Conservation (phyloP, 106 monocot genomes). For the Agapanthus africanus region DNA sequence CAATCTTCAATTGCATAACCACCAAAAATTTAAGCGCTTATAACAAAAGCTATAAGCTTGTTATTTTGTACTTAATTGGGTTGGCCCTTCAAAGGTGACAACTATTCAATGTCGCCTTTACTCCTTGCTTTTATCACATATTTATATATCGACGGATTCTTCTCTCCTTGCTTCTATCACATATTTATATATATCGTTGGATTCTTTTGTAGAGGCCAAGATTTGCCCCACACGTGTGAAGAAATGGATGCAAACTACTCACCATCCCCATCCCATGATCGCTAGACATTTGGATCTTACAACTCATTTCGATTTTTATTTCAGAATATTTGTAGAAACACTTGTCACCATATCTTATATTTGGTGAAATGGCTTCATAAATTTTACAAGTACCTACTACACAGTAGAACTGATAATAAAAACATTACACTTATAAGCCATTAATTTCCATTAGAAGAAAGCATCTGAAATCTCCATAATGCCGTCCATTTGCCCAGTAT, state of each 20-base stretch:
- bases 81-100: neutral
- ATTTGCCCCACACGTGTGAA: neutral
- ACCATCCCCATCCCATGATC: neutral
- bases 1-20: conserved; percentile 4
- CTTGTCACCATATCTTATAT: conserved; percentile 4
- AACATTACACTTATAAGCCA: conserved; percentile 17
- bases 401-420: conserved; percentile 8
- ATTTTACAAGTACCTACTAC: neutral
- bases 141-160: neutral
- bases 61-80: neutral
- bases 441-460: conserved; percentile 32
- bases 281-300: neutral
- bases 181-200: too few species aligned
- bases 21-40: neutral
- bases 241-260: neutral
- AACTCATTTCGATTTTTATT: neutral
- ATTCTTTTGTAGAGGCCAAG: neutral
- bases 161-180: too few species aligned
- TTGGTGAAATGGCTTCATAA: neutral
- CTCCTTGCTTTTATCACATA: neutral
- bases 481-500: conserved; percentile 26
- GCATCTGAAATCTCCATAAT: conserved; percentile 35
- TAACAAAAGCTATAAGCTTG: neutral
- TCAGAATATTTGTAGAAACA: neutral
- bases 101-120: neutral